phyloP scores from a whole-genome alignment of 129 eudicot genomes.

The Gnaphalium uliginosum region DNA sequence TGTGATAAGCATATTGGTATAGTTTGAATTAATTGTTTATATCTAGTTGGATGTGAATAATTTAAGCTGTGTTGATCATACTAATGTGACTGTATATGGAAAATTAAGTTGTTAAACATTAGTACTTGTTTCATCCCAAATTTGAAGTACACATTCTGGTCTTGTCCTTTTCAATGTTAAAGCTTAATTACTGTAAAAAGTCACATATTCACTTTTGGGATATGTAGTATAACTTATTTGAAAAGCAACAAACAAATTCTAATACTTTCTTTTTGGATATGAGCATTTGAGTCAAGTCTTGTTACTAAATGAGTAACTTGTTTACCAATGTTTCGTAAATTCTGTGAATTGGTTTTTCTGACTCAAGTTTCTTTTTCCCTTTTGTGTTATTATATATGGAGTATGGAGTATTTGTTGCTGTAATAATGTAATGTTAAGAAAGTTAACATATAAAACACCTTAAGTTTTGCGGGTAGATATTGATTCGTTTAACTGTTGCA shows the following conservation, averaged over 20 bases:
- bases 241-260: neutral
- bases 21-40: too few species aligned
- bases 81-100: neutral
- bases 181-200: slow-evolving; percentile 1
- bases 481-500: slow-evolving; percentile 25
- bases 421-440: neutral
- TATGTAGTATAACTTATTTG: slow-evolving; percentile 1
- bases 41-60: neutral
- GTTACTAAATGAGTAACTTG: neutral
- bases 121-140: neutral
- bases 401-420: neutral
- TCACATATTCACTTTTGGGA: slow-evolving; percentile 26
- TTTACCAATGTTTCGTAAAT: neutral
- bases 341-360: neutral
- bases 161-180: slow-evolving; percentile 6
- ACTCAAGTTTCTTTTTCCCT: slow-evolving; percentile 5
- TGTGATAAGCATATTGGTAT: neutral
- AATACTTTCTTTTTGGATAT: neutral
- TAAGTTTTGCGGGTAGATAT: neutral
- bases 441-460: neutral
- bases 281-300: neutral
- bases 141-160: slow-evolving; percentile 15
- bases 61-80: neutral
- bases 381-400: neutral
- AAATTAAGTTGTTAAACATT: neutral